A percentile compares a stretch with the other conserved stretches of the same genome.
These are phyloP conservation scores for Penicillium steckii DNA, from an alignment of 495 filamentous ascomycete genomes.

Conservation along the genomic window DNA sequence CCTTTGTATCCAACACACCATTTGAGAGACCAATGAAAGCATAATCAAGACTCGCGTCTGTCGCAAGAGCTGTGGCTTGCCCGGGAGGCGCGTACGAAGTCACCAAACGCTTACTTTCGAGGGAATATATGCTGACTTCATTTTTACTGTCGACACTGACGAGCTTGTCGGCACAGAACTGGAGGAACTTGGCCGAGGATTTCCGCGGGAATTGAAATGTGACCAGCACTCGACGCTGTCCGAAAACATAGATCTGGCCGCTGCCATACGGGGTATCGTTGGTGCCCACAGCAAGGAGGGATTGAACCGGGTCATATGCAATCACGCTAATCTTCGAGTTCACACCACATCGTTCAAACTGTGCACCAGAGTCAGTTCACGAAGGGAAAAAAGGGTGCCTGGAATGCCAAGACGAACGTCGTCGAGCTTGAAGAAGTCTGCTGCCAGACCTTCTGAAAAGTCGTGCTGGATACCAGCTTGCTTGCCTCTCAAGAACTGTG, in stretches of 20 bases:
- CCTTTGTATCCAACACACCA: conserved; percentile 42
- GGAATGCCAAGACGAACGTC: conserved; percentile 55
- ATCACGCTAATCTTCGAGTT: conserved; percentile 81
- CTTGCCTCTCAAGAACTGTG: conserved; percentile 84
- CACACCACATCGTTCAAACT: conserved; percentile 81
- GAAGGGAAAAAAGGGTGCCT: conserved; percentile 25
- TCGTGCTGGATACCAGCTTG: conserved; percentile 91
- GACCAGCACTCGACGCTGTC: conserved; percentile 74
- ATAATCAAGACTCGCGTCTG: conserved; percentile 90
- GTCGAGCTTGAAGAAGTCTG: conserved; percentile 76
- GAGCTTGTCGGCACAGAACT: conserved; percentile 77
- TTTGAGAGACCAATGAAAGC: conserved; percentile 73
- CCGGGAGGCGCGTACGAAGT: conserved; percentile 71
- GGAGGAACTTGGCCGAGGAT: conserved; percentile 67
- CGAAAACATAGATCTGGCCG: conserved; percentile 88
- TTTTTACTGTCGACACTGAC: conserved; percentile 80
- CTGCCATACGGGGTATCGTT: conserved; percentile 73
- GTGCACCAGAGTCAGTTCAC: conserved; percentile 20
- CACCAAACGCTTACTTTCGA: conserved; percentile 59
- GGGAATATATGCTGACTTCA: conserved; percentile 76
- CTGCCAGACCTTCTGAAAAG: conserved; percentile 73
- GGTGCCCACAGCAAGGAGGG: conserved; percentile 90
- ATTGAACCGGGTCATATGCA: conserved; percentile 91
- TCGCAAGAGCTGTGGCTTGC: conserved; percentile 64
- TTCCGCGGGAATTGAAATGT: conserved; percentile 61